Percentiles rank a stretch among this genome's conserved stretches.
phyloP scores from a whole-genome alignment of 2,329 filamentous ascomycete species.

The Trichoderma pleuroti region DNA sequence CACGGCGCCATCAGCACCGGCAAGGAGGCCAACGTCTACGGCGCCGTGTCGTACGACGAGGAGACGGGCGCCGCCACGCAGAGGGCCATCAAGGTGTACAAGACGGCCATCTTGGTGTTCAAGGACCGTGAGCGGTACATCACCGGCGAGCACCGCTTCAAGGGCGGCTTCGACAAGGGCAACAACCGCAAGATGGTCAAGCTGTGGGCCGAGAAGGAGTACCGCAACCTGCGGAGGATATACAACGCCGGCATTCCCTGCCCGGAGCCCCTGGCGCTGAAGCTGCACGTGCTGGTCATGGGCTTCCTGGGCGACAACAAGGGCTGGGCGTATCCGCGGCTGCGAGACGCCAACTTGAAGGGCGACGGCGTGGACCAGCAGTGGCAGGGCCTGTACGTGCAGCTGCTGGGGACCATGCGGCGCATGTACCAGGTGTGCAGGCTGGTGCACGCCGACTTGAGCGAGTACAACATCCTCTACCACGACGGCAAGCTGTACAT shows the following conservation, averaged over 20 bases:
- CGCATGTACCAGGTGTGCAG: constrained; percentile 88
- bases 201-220: constrained; percentile 98
- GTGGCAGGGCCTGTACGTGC: constrained; percentile 76
- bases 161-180: constrained; percentile 85
- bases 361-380: constrained; percentile 65
- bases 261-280: constrained; percentile 83
- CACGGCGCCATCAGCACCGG: constrained; percentile 95
- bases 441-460: constrained; percentile 92
- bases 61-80: constrained; percentile 57
- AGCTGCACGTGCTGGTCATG: constrained; percentile 95
- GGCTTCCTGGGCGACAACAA: constrained; percentile 83
- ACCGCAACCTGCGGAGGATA: constrained; percentile 85
- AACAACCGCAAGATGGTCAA: constrained; percentile 98
- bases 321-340: constrained; percentile 80
- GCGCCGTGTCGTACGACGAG: constrained; percentile 66
- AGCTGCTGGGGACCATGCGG: constrained; percentile 84
- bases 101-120: constrained; percentile 95
- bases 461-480: constrained; percentile 97
- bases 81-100: constrained; percentile 96
- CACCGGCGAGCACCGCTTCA: constrained; percentile 88
- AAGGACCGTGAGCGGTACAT: constrained; percentile 97
- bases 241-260: constrained; percentile 81
- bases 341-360: constrained; percentile 78
- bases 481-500: constrained; percentile 79
- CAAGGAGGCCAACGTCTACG: constrained; percentile 98